Evolutionary conservation across 108 stramenopile genomes (phyloP), one percentile per base, ranked within the genome.

Genomic region (Cyclotella baltica): DNA sequence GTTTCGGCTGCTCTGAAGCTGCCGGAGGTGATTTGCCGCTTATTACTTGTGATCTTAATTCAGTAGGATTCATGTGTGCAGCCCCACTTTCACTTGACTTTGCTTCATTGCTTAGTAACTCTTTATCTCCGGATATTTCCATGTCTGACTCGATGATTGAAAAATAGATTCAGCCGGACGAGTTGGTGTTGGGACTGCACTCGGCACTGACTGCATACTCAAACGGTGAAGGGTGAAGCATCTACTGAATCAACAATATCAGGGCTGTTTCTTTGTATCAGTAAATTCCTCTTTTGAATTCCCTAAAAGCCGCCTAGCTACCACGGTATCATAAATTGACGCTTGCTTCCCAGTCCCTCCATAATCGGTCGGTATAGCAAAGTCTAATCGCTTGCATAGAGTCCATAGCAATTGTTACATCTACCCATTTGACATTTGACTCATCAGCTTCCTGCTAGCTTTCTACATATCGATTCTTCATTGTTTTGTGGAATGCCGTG

Each of bases 391-490:
- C 67, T 85, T 85, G 35, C 84, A 85, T 27, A 85, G 62, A 3
- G 81, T 69, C 10, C 80, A 63, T 34, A 0, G 69, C 20, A 30
- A 62, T 64, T 35, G 59, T 46, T 0, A 70, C 67, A 13, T 64
- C 19, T 35, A 83, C 46, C 56, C 65, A 80, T 68, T 20, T 33
- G 13, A 11, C 33, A 68, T 2, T 27, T 37, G 43, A 40, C n/a
- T n/a, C n/a, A 62, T 5, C 34, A 25, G 27, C 48, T n/a, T 59
- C 66, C 36, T 51, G 46, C 0, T n/a, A 31, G 18, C 63, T 30
- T 3, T 46, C 37, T n/a, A 81, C 76, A 40, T 81, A 84, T 23
- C 83, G 37, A 81, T 72, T 81, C 52, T 81, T 80, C 83, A 84
- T 84, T 18, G 83, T 73, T 40, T 80, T 80, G 56, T 48, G 59